These are phyloP conservation scores for Excoecaria agallocha DNA, from an alignment of 345 rosid species.

Conservation along the genomic window DNA sequence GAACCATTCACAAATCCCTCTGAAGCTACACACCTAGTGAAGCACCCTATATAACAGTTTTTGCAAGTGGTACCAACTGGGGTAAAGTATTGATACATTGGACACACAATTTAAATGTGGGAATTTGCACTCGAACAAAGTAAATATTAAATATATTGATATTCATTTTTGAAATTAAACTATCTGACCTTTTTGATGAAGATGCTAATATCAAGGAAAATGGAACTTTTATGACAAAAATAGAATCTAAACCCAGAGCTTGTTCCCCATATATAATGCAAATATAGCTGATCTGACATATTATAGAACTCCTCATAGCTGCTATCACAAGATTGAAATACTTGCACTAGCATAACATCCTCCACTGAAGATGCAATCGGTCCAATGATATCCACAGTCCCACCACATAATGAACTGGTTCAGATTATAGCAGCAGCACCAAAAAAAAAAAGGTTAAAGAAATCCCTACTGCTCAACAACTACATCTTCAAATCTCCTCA, in stretches of 20 bases:
- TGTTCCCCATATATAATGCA: too few relatives aligned
- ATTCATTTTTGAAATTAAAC: too few relatives aligned
- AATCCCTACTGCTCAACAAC: constrained; percentile 1
- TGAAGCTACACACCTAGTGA: background rate
- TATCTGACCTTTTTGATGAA: too few relatives aligned
- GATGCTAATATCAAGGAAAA: too few relatives aligned
- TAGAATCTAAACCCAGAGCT: background rate
- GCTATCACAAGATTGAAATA: constrained; percentile 11
- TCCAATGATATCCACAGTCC: constrained; percentile 84
- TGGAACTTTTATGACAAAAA: too few relatives aligned
- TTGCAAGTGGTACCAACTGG: too few relatives aligned
- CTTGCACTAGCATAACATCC: constrained; percentile 80
- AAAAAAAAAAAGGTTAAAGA: constrained; percentile 9
- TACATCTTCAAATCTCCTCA: background rate
- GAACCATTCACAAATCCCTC: background rate
- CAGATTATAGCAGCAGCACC: constrained; percentile 9
- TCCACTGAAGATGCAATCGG: constrained; percentile 79
- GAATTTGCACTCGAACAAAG: too few relatives aligned
- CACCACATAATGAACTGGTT: constrained; percentile 63
- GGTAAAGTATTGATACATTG: too few relatives aligned
- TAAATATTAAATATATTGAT: too few relatives aligned
- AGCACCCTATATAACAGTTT: too few relatives aligned
- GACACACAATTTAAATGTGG: too few relatives aligned
- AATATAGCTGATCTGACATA: background rate
- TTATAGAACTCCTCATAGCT: background rate